phyloP scores from a whole-genome alignment of 768 basidiomycete species.

The Lactarius hatsudake region DNA sequence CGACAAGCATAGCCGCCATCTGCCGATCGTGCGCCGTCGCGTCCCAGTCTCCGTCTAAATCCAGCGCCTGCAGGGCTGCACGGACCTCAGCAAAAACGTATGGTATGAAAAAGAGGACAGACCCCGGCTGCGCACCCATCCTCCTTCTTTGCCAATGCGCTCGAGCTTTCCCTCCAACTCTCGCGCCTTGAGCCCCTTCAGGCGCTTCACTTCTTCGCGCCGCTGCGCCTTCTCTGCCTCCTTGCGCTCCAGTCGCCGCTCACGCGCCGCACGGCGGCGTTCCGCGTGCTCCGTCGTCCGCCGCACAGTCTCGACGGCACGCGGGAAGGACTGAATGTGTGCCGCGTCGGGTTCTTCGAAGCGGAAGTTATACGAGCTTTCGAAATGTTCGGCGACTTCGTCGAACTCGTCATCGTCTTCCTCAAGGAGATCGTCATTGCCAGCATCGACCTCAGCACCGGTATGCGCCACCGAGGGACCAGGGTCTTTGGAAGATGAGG shows the following conservation, averaged over 20 bases:
- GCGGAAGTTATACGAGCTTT: slow-evolving; percentile 96
- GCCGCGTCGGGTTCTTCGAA: slow-evolving; percentile 88
- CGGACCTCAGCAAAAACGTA: background rate
- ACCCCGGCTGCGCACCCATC: slow-evolving; percentile 40
- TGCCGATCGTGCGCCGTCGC: slow-evolving; percentile 78
- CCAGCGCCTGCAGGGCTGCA: slow-evolving; percentile 63
- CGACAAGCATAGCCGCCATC: slow-evolving; percentile 72
- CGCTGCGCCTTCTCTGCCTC: slow-evolving; percentile 71
- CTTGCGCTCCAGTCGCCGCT: slow-evolving; percentile 72
- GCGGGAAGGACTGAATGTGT: slow-evolving; percentile 71
- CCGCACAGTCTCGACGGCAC: slow-evolving; percentile 61
- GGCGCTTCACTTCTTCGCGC: slow-evolving; percentile 75
- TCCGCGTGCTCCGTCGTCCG: slow-evolving; percentile 59
- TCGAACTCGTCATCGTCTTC: slow-evolving; percentile 82
- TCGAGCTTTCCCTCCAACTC: slow-evolving; percentile 77
- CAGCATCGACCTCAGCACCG: slow-evolving; percentile 24
- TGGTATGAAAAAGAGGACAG: background rate
- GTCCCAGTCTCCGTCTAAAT: slow-evolving; percentile 93
- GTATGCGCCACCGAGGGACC: slow-evolving; percentile 23
- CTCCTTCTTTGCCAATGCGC: slow-evolving; percentile 67
- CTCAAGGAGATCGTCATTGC: slow-evolving; percentile 35
- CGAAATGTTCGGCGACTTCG: slow-evolving; percentile 87
- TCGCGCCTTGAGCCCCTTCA: slow-evolving; percentile 82
- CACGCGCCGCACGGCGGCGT: slow-evolving; percentile 76
- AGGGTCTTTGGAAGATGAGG: slow-evolving; percentile 28